Evolutionary conservation across 371 early-diverging fungal species (phyloP), one percentile per base, ranked within the genome.

Genomic region (Basidiobolus meristosporus): DNA sequence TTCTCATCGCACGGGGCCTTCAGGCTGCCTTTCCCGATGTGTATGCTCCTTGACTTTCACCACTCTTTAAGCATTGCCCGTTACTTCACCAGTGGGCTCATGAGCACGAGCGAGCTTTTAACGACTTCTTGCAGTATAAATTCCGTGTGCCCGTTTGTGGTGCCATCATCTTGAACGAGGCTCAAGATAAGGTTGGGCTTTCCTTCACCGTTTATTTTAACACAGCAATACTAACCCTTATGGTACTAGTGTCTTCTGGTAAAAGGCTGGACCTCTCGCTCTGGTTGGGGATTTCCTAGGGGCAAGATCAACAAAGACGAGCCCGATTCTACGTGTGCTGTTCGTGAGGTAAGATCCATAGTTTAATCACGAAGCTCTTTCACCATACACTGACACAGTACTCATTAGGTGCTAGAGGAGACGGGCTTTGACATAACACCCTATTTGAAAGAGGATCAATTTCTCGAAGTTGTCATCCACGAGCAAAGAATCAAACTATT

Each of bases 261-360:
- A 17, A 75, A 82, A 51, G 91, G 98, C 16, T 93, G 88, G 82
- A 77, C 75, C 42, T 70, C 77, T 23, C 68, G 68, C 36, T 65
- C 82, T 28, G 77, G 81, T 19, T 98, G 95, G 90, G 86, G 92
- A 5, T 99, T 99, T 53, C 99, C 99, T 16, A 90, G 85, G 40
- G 99, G 99, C n/a, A 99, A 99, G 52, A 96, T 98, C 56, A 91
- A 91, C 60, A 81, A 90, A 58, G 82, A 86, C 43, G 99, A 99
- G 59, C 70, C 70, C 29, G 87, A 87, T 47, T 61, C 70, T 37
- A 63, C 65, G 20, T 99, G 99, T 64, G 98, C 98, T 10, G 71
- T 82, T 42, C 74, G 99, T 44, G 99, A 99, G 63, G 83, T 76
- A 41, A 29, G 16, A 36, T 23, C 20, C 18, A 30, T 18, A 30